Conservation (phyloP, 2,329 filamentous ascomycete genomes). For the Pseudogymnoascus sp. region DNA sequence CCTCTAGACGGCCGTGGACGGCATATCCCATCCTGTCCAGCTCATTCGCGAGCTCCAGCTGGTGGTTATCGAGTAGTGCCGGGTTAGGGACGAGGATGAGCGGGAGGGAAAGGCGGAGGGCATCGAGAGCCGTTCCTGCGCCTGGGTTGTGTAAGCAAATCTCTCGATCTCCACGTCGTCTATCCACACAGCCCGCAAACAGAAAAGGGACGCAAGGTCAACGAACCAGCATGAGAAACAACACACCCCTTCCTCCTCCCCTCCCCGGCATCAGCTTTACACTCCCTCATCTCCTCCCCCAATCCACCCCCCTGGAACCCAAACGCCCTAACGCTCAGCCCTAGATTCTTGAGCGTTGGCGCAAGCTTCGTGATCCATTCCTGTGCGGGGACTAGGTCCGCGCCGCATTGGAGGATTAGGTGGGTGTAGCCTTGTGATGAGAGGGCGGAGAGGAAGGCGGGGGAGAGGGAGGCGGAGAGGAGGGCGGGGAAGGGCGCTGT, state of each 20-base stretch:
- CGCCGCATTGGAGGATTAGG: conserved; percentile 75
- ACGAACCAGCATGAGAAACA: conserved; percentile 80
- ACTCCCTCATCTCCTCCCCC: conserved; percentile 35
- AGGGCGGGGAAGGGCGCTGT: conserved; percentile 76
- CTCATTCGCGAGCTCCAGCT: conserved; percentile 75
- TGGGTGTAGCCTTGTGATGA: conserved; percentile 56
- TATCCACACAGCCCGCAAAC: not conserved
- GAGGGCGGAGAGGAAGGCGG: conserved; percentile 57
- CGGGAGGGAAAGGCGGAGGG: conserved; percentile 63
- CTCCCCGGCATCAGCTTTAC: conserved; percentile 42
- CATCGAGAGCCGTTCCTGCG: conserved; percentile 82
- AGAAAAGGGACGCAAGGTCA: not conserved
- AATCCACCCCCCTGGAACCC: conserved; percentile 58
- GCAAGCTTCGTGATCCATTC: conserved; percentile 19
- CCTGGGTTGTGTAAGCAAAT: conserved; percentile 42
- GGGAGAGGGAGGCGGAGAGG: conserved; percentile 56
- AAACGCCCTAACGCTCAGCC: conserved; percentile 53
- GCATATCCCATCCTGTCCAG: conserved; percentile 70
- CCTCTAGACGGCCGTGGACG: conserved; percentile 34
- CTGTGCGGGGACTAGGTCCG: conserved; percentile 51
- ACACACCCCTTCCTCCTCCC: conserved; percentile 59
- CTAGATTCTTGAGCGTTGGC: conserved; percentile 28
- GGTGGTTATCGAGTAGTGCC: conserved; percentile 79
- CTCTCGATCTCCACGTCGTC: not conserved
- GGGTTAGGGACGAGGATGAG: conserved; percentile 88